Evolutionary conservation across 495 filamentous ascomycete species (phyloP).

Genomic region (Daldinia caldariorum): DNA sequence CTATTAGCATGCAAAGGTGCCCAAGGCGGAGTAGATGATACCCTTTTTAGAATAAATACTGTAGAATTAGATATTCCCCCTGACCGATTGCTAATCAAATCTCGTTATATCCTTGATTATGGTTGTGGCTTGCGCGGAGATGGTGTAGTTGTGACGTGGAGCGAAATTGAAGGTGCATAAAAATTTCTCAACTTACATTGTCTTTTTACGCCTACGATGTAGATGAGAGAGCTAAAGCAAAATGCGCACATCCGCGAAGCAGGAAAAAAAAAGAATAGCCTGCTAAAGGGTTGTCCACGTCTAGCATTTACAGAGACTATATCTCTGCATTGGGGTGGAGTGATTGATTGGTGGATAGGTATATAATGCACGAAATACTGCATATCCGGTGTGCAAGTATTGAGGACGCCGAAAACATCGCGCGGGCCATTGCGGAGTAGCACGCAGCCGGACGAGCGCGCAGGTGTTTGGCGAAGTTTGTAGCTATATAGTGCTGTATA

Average conservation of each 20-base stretch:
- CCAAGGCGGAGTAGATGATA: constrained; percentile 50
- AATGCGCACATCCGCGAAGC: constrained; percentile 25
- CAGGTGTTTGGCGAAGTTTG: constrained; percentile 25
- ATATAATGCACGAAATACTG: constrained; percentile 49
- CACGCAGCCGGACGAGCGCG: constrained; percentile 27
- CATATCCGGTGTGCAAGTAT: constrained; percentile 41
- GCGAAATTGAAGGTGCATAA: constrained; percentile 33
- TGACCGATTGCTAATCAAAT: constrained; percentile 35
- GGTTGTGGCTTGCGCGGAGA: constrained; percentile 35
- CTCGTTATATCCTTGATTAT: constrained; percentile 3
- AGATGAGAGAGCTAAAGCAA: constrained; percentile 3
- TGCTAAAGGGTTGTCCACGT: constrained; percentile 28
- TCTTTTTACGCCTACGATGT: neutral
- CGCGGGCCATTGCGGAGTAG: constrained; percentile 23
- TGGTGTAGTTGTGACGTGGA: constrained; percentile 43
- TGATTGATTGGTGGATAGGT: constrained; percentile 37
- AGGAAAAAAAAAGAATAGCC: constrained; percentile 31
- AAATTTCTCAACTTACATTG: constrained; percentile 10
- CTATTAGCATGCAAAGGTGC: constrained; percentile 44
- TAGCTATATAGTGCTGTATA: constrained; percentile 35
- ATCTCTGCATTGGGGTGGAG: constrained; percentile 45
- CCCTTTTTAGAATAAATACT: constrained; percentile 45
- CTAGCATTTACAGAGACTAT: constrained; percentile 27
- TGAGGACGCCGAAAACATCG: constrained; percentile 33
- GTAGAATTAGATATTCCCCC: constrained; percentile 39